Evolutionary conservation across 305 asterid species (phyloP).

Genomic region (Fraxinus angustifolia): DNA sequence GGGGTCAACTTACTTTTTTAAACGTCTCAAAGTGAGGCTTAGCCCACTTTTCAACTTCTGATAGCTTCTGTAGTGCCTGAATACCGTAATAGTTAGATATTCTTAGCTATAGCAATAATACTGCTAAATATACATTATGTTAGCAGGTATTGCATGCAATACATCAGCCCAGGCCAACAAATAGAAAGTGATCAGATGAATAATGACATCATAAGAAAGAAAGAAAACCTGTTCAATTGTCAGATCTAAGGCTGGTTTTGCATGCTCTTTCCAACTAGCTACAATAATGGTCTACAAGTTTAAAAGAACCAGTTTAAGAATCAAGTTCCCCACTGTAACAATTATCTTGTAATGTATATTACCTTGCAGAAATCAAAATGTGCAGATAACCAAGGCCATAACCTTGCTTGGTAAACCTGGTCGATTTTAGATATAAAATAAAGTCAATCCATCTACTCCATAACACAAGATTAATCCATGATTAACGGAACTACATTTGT

Average conservation of each 20-base stretch:
- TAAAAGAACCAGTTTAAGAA: conserved; percentile 19
- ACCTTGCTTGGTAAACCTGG: conserved; percentile 45
- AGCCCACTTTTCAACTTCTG: conserved; percentile 32
- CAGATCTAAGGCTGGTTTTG: conserved; percentile 33
- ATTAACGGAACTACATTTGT: neutral
- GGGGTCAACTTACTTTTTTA: conserved; percentile 29
- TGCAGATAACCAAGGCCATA: conserved; percentile 45
- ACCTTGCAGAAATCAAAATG: conserved; percentile 42
- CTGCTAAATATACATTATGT: neutral
- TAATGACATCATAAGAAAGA: neutral
- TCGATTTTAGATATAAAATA: neutral
- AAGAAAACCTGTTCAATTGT: conserved; percentile 34
- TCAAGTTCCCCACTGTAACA: neutral
- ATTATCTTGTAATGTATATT: neutral
- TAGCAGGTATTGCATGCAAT: neutral
- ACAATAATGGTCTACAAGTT: conserved; percentile 35
- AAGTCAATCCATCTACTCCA: neutral
- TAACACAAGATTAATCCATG: neutral
- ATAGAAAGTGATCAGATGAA: neutral
- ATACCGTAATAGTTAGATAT: conserved; percentile 3
- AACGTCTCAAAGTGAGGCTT: conserved; percentile 32
- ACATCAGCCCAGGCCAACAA: neutral
- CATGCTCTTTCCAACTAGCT: conserved; percentile 41
- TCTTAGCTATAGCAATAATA: neutral
- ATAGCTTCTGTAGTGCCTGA: conserved; percentile 41